phyloP scores from a whole-genome alignment of 2,329 filamentous ascomycete species.

The Aspergillus aculeatus region DNA sequence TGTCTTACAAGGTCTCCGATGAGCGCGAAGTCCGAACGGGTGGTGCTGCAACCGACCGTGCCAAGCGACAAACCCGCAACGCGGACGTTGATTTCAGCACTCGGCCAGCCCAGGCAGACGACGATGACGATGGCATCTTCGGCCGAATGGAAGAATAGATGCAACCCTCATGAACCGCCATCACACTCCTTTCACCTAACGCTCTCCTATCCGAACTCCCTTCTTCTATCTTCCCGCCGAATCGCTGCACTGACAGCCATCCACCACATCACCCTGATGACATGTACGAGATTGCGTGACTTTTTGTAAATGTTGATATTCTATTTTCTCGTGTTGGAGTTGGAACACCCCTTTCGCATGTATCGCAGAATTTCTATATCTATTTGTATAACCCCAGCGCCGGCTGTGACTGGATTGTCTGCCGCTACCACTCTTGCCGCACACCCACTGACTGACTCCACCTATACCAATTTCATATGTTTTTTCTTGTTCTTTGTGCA shows the following conservation, averaged over 20 bases:
- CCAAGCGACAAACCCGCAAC: conserved; percentile 35
- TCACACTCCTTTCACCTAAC: not conserved
- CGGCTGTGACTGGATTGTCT: conserved; percentile 6
- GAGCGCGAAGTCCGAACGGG: conserved; percentile 68
- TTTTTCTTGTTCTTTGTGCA: conserved; percentile 3
- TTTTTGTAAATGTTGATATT: conserved; percentile 27
- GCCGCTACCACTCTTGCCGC: not conserved
- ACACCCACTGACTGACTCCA: conserved; percentile 1
- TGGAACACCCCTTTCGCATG: conserved; percentile 25
- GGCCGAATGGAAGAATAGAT: conserved; percentile 88
- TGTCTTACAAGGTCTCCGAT: conserved; percentile 50
- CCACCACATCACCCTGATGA: conserved; percentile 27
- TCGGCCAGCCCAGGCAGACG: conserved; percentile 64
- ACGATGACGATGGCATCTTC: conserved; percentile 94
- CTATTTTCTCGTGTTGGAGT: conserved; percentile 29
- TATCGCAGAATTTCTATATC: conserved; percentile 18
- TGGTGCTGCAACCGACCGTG: conserved; percentile 53
- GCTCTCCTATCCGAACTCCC: conserved; percentile 1
- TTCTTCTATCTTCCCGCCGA: not conserved
- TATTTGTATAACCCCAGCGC: not conserved
- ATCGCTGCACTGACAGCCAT: conserved; percentile 19
- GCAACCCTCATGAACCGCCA: not conserved
- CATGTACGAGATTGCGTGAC: conserved; percentile 41
- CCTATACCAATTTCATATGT: conserved; percentile 8
- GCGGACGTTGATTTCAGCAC: conserved; percentile 37